phyloP scores from a whole-genome alignment of 208 protist genomes.

The Acanthamoeba castellanii region DNA sequence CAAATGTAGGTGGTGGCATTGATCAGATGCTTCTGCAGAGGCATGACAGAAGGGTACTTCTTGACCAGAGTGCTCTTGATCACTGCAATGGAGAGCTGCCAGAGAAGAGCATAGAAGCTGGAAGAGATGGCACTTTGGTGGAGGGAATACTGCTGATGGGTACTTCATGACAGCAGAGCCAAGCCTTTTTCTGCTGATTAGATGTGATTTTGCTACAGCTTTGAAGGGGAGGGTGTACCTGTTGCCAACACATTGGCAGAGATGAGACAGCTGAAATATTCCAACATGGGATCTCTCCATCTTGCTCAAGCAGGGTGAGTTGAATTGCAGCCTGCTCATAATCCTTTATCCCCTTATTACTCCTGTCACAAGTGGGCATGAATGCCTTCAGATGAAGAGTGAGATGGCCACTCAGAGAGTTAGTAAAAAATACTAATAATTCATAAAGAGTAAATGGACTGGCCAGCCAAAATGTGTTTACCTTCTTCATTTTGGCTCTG shows the following conservation, averaged over 20 bases:
- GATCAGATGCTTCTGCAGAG: neutral
- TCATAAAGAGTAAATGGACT: too few relatives aligned
- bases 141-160: too few relatives aligned
- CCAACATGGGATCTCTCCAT: constrained; percentile 10
- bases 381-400: neutral
- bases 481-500: constrained; percentile 9
- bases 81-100: neutral
- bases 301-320: constrained; percentile 26
- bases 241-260: neutral
- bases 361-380: constrained; percentile 15
- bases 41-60: neutral
- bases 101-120: constrained; percentile 35
- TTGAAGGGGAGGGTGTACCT: neutral
- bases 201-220: neutral
- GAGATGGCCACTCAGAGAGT: too few relatives aligned
- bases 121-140: too few relatives aligned
- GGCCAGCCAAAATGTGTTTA: neutral
- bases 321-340: constrained; percentile 1
- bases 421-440: too few relatives aligned
- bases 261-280: constrained; percentile 48
- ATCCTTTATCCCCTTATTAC: neutral
- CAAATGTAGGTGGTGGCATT: neutral
- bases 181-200: neutral
- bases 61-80: neutral
- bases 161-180: too few relatives aligned